Evolutionary conservation across 2,329 filamentous ascomycete genomes (phyloP).

Genomic region (Aspergillus quadricinctus): DNA sequence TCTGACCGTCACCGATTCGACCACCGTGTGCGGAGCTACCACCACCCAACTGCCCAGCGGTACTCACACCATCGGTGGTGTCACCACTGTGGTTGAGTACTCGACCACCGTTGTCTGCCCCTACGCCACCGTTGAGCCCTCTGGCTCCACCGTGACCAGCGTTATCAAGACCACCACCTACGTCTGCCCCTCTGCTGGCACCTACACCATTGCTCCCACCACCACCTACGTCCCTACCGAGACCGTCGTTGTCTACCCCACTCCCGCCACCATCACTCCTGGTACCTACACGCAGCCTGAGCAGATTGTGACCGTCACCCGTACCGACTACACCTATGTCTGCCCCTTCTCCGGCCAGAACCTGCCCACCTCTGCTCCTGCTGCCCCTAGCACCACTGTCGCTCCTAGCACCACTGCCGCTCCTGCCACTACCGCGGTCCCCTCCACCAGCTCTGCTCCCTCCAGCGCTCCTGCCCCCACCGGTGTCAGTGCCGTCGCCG

Average conservation of each 20-base stretch:
- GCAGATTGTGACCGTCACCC: conserved; percentile 63
- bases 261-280: conserved; percentile 59
- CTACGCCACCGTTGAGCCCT: conserved; percentile 61
- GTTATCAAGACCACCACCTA: conserved; percentile 66
- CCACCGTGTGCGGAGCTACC: conserved; percentile 62
- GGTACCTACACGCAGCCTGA: conserved; percentile 70
- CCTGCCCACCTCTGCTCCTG: conserved; percentile 22
- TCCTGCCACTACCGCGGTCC: conserved; percentile 21
- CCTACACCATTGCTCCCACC: conserved; percentile 68
- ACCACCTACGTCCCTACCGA: conserved; percentile 56
- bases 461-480: conserved; percentile 17
- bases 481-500: conserved; percentile 29
- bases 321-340: conserved; percentile 64
- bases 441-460: conserved; percentile 23
- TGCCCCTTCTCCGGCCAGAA: conserved; percentile 61
- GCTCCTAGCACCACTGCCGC: conserved; percentile 20
- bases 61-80: conserved; percentile 66
- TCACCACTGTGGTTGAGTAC: conserved; percentile 64
- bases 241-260: conserved; percentile 59
- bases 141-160: conserved; percentile 57
- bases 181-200: conserved; percentile 68
- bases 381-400: conserved; percentile 19
- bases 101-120: conserved; percentile 67
- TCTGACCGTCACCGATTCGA: conserved; percentile 61
- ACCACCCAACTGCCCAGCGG: conserved; percentile 60